A percentile compares a stretch with the other conserved stretches of the same genome.
Evolutionary conservation across 306 rosid genomes (phyloP).

Genomic region (Malus sylvestris): DNA sequence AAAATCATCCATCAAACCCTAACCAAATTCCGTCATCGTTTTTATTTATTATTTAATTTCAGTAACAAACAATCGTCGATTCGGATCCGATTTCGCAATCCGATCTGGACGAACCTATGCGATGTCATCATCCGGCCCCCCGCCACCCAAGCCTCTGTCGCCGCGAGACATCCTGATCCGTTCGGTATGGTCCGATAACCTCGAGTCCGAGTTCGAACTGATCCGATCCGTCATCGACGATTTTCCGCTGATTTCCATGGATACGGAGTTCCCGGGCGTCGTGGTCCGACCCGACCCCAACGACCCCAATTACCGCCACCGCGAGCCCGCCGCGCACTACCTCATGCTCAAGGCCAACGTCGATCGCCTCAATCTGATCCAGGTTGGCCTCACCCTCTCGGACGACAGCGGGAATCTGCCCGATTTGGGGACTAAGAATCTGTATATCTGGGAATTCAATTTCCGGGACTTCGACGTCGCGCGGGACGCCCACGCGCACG

Average conservation of each 20-base stretch:
- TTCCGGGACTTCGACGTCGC: slow-evolving; percentile 53
- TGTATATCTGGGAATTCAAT: slow-evolving; percentile 60
- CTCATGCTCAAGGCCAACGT: slow-evolving; percentile 66
- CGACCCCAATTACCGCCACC: slow-evolving; percentile 4
- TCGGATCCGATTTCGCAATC: neutral
- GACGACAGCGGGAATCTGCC: slow-evolving; percentile 50
- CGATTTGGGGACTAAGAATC: slow-evolving; percentile 27
- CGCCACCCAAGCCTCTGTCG: neutral
- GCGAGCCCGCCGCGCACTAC: slow-evolving; percentile 21
- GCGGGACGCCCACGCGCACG: slow-evolving; percentile 47
- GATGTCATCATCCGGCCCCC: slow-evolving; percentile 11
- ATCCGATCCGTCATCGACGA: slow-evolving; percentile 39
- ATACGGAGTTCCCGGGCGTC: slow-evolving; percentile 80
- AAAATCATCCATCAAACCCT: slow-evolving; percentile 4
- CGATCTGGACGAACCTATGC: slow-evolving; percentile 12
- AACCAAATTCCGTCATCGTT: neutral
- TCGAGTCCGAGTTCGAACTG: slow-evolving; percentile 38
- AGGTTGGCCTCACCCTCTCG: slow-evolving; percentile 55
- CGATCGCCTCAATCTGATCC: slow-evolving; percentile 55
- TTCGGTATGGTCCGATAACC: slow-evolving; percentile 55
- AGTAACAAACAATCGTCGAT: neutral
- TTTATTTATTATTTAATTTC: neutral
- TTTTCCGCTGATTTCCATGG: slow-evolving; percentile 50
- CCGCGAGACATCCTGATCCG: slow-evolving; percentile 25
- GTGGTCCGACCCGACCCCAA: slow-evolving; percentile 32